phyloP scores from a whole-genome alignment of 192 early-diverging fungal genomes.

The Gonapodya sp. region DNA sequence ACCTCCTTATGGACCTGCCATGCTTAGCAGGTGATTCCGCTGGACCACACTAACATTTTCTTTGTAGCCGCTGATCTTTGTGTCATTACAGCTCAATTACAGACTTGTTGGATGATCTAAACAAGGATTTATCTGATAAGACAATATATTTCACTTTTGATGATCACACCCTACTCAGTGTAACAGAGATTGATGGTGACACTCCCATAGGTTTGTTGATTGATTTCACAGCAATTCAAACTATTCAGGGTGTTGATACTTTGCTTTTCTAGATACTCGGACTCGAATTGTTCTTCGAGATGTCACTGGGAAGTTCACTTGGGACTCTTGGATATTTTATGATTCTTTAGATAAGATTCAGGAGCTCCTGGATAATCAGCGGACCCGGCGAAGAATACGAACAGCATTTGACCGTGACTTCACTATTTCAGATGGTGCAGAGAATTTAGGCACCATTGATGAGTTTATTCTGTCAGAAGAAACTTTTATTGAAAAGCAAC shows the following conservation, averaged over 20 bases:
- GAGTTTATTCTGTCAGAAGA: conserved; percentile 19
- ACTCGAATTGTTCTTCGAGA: conserved; percentile 60
- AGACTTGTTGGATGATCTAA: background rate
- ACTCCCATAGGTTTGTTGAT: conserved; percentile 28
- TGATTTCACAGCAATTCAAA: conserved; percentile 6
- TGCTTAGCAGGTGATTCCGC: conserved; percentile 32
- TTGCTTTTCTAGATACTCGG: conserved; percentile 27
- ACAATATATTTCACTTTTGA: conserved; percentile 63
- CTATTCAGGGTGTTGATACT: background rate
- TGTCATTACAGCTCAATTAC: conserved; percentile 23
- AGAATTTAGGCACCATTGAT: conserved; percentile 18
- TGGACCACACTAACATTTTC: conserved; percentile 14
- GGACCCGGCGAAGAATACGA: background rate
- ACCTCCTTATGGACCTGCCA: conserved; percentile 46
- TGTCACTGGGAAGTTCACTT: conserved; percentile 67
- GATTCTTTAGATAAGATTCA: conserved; percentile 30
- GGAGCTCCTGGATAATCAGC: background rate
- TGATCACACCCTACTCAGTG: conserved; percentile 57
- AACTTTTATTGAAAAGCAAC: conserved; percentile 15
- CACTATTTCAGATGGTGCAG: conserved; percentile 16
- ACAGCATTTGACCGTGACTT: conserved; percentile 17
- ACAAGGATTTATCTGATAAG: background rate
- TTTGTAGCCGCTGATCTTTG: conserved; percentile 24
- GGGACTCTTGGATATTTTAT: conserved; percentile 72
- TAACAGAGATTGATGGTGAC: conserved; percentile 49